A percentile compares a stretch with the other conserved stretches of the same genome.
phyloP scores from a whole-genome alignment of 306 rosid genomes.

The Cicer cuneatum region DNA sequence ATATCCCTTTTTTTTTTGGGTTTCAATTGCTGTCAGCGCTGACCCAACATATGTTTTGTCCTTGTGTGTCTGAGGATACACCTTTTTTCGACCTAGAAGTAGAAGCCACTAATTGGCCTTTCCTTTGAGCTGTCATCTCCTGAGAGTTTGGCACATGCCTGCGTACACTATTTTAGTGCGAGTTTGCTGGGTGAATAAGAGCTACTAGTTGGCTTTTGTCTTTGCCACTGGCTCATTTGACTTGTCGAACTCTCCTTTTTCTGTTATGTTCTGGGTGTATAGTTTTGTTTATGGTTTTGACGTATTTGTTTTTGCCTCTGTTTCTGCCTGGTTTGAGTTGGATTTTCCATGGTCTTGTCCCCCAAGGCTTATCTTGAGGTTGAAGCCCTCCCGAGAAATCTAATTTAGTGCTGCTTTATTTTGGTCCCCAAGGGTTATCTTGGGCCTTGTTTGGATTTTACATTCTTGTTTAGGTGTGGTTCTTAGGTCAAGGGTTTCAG shows the following conservation, averaged over 20 bases:
- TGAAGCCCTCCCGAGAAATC: not conserved
- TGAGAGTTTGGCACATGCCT: not conserved
- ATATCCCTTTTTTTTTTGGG: no score
- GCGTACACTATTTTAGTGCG: not conserved
- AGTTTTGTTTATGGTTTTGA: not conserved
- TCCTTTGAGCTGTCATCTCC: not conserved
- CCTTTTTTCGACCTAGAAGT: not conserved
- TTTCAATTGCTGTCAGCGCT: no score
- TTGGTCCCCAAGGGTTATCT: no score
- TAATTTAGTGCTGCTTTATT: not conserved
- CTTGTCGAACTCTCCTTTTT: not conserved
- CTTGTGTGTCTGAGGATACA: not conserved
- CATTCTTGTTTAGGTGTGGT: not conserved
- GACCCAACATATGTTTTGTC: not conserved
- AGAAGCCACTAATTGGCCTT: not conserved
- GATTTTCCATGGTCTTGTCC: not conserved
- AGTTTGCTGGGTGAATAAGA: not conserved
- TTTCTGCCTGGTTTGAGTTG: not conserved
- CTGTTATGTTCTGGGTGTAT: not conserved
- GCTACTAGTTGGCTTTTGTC: not conserved
- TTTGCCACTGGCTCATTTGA: not conserved
- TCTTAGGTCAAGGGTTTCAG: not conserved
- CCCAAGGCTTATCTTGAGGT: not conserved
- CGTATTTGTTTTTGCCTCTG: not conserved
- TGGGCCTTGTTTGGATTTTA: no score